Percentiles rank a stretch among this genome's conserved stretches.
Conservation (phyloP, 441 rosid species). For the Pelargonium myrrhifolium region DNA sequence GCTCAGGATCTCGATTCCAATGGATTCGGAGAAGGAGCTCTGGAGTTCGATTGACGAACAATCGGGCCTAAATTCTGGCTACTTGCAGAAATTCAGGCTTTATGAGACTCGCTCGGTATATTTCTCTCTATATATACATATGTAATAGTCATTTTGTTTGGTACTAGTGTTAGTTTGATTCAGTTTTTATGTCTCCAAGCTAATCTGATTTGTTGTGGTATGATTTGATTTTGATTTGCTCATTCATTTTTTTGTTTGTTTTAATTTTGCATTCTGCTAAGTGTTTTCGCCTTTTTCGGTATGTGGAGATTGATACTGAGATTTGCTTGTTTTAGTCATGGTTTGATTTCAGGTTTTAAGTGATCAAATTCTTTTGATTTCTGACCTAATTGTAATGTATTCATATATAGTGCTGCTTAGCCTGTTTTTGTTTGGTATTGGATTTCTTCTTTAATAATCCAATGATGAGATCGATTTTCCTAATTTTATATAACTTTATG, state of each 20-base stretch:
- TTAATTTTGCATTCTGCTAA: neutral
- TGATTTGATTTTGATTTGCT: neutral
- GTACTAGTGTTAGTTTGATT: neutral
- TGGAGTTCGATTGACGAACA: slow-evolving; percentile 20
- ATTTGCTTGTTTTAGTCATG: slow-evolving; percentile 4
- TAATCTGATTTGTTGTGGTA: too few species aligned
- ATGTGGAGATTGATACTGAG: neutral
- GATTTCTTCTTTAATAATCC: too few species aligned
- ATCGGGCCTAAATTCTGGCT: slow-evolving; percentile 28
- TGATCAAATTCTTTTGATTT: neutral
- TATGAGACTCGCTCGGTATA: slow-evolving; percentile 68
- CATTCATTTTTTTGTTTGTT: neutral
- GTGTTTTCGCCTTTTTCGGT: neutral
- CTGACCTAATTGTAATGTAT: neutral
- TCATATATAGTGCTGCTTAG: too few species aligned
- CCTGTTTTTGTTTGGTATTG: too few species aligned
- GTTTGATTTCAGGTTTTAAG: neutral
- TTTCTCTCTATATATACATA: neutral
- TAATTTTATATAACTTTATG: too few species aligned
- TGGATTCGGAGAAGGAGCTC: slow-evolving; percentile 3
- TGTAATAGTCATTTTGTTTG: neutral
- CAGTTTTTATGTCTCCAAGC: neutral
- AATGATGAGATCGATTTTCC: too few species aligned
- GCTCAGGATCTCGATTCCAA: slow-evolving; percentile 1
- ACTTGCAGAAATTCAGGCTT: slow-evolving; percentile 55